These are phyloP conservation scores for Tetracladium maxilliforme DNA, from an alignment of 2,329 filamentous ascomycete species.

Conservation along the genomic window DNA sequence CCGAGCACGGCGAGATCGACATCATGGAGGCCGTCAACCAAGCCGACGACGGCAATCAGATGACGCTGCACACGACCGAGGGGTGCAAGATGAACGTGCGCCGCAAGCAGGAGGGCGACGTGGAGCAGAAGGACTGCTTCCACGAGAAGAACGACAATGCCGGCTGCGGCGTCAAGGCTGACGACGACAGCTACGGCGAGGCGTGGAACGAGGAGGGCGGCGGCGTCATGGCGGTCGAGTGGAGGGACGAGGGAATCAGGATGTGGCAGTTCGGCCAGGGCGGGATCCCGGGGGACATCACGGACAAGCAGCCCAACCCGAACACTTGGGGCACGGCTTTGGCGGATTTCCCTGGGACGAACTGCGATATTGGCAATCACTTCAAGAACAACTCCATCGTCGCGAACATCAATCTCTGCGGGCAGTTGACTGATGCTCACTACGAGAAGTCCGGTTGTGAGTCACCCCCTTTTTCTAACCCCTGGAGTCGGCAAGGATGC, in stretches of 20 bases:
- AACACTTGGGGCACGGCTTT: conserved; percentile 44
- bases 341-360: conserved; percentile 50
- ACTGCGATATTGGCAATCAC: conserved; percentile 42
- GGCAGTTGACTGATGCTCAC: conserved; percentile 31
- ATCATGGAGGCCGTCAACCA: conserved; percentile 43
- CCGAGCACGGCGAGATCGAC: conserved; percentile 49
- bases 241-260: conserved; percentile 43
- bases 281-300: conserved; percentile 35
- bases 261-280: conserved; percentile 42
- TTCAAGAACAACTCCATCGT: conserved; percentile 54
- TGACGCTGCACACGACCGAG: conserved; percentile 42
- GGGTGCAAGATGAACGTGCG: conserved; percentile 36
- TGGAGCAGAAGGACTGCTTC: conserved; percentile 30
- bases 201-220: conserved; percentile 37
- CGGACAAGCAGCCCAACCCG: conserved; percentile 36
- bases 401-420: conserved; percentile 51
- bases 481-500: conserved; percentile 17
- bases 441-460: conserved; percentile 30
- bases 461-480: conserved; percentile 7
- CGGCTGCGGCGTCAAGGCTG: conserved; percentile 38
- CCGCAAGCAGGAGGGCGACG: conserved; percentile 34
- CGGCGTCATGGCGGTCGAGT: conserved; percentile 46
- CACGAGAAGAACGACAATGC: conserved; percentile 34
- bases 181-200: conserved; percentile 28
- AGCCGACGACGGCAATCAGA: conserved; percentile 36